These are phyloP conservation scores for Rhynchospora breviuscula DNA, from an alignment of 176 grass and related monocot species.

Conservation along the genomic window DNA sequence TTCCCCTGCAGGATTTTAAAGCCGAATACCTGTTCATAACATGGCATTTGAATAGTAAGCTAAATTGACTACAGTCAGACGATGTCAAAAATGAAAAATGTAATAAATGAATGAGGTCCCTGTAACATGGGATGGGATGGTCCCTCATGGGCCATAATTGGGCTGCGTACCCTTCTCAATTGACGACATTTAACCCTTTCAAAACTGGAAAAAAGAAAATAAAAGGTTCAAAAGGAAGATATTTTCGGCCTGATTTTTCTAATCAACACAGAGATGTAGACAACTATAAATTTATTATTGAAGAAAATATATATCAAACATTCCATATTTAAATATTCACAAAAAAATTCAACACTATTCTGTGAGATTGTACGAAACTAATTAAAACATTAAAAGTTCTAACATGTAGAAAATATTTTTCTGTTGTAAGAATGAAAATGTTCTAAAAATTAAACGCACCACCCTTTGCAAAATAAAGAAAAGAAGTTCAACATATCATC, in stretches of 20 bases:
- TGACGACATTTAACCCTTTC: background rate
- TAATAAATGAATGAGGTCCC: background rate
- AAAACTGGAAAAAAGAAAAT: background rate
- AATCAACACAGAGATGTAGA: background rate
- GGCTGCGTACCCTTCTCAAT: background rate
- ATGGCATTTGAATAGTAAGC: background rate
- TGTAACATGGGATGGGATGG: background rate
- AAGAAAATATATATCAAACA: no score
- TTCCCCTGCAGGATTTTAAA: background rate
- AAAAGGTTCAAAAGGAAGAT: background rate
- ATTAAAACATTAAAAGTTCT: no score
- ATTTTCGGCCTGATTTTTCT: background rate
- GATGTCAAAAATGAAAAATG: background rate
- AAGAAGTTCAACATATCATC: no score
- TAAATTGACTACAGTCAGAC: background rate
- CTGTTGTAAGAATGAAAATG: no score
- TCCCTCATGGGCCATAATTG: slow-evolving; percentile 1
- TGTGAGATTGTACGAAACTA: no score
- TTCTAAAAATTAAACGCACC: no score
- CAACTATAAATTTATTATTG: background rate
- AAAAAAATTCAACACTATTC: no score
- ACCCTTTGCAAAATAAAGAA: no score
- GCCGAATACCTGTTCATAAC: background rate
- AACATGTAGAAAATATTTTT: no score
- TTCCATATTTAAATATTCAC: no score